Base-by-base conservation (phyloP, 2,329 filamentous ascomycete species). In the Seiridium cupressi region DNA sequence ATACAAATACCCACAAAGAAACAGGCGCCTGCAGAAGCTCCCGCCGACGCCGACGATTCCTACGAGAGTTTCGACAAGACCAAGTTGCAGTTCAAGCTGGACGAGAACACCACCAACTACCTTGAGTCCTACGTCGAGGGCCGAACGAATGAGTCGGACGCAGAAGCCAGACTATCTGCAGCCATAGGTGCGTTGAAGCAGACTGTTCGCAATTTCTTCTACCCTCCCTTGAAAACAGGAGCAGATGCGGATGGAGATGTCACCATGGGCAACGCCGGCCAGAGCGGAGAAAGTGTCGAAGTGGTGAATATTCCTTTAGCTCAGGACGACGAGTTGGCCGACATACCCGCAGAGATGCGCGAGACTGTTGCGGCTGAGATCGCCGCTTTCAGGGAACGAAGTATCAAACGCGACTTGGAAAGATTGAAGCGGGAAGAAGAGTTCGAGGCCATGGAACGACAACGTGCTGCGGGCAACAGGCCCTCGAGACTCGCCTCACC, bases 321-420 rank as follows among this genome's bases (percentile, higher is more conserved):
- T 1, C 86, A 90, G 57, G 95, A 99, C 64, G 96, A 99, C 70
- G 95, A 99, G 70, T 81, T 99, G 36, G 89, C 93, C 26, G 95
- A 99, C 69, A 97, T 99, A 53, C 95, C 95, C 0, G 89, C 92
- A 1, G 95, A 98, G 72, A 96, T 97, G 92, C 89, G 95, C 32
- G 95, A 96, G 72, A 93, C 92, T 0, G 95, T 99, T 13, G 92
- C 95, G 0, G 89, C 89, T 60, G 96, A 99, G 73, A 99, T 99
- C 69, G 89, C 92, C 0, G 91, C 93, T 0, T 99, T 99, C 79
- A 85, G 95, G 65, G 95, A 99, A 66, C 85, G 94, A 26, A 97
- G 94, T 67, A 97, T 88, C 61, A 87, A 90, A 62, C 85, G 94
- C 44, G 95, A 99, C 71, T 79, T 96, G 70, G 95, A 99, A 74